Base-by-base conservation (phyloP, 1,139 yeast species). In the Hansenula anomala region DNA sequence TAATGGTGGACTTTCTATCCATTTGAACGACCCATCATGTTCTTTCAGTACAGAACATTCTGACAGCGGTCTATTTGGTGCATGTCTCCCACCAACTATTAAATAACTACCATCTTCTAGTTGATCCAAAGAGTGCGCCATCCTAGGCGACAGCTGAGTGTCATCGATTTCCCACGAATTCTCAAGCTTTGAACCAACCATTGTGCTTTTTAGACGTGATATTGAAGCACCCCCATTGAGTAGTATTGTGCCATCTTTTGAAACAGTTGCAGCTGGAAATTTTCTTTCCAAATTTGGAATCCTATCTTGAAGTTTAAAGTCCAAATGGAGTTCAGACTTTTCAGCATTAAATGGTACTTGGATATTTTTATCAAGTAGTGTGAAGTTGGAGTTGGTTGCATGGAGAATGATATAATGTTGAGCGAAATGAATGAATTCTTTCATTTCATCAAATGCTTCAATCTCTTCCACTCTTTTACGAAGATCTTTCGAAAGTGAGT, bases 391-490 rank as follows among this genome's bases (percentile, higher is more conserved):
- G 52, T 74, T 78, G 1, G 80, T 69, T 1, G 89, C 87, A 58
- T 83, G 89, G 4, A 81, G 66, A 26, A 83, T 67, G 29, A 80
- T 67, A 54, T 86, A 86, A 55, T 85, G 94, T 50, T 84, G 94
- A 46, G 89, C 79, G 54, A 84, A 86, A 15, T 83, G 58, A 23
- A 80, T 71, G 47, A 85, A 85, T 57, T 86, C 95, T 58, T 86
- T 95, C 78, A 86, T 75, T 59, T 86, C 95, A 55, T 86, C 95
- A 59, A 86, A 86, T 9, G 74, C 75, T 56, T 86, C 95, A 22
- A 81, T 69, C 2, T 56, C 40, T 13, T 67, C 68, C 15, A 86
- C 72, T 36, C 61, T 59, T 0, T 45, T 32, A 50, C 73, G 77
- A n/a, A 64, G 56, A 0, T 63, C 66, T 3, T 51, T 50, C 9